These are phyloP conservation scores for Epithele typhae DNA, from an alignment of 768 basidiomycete genomes.

Conservation along the genomic window DNA sequence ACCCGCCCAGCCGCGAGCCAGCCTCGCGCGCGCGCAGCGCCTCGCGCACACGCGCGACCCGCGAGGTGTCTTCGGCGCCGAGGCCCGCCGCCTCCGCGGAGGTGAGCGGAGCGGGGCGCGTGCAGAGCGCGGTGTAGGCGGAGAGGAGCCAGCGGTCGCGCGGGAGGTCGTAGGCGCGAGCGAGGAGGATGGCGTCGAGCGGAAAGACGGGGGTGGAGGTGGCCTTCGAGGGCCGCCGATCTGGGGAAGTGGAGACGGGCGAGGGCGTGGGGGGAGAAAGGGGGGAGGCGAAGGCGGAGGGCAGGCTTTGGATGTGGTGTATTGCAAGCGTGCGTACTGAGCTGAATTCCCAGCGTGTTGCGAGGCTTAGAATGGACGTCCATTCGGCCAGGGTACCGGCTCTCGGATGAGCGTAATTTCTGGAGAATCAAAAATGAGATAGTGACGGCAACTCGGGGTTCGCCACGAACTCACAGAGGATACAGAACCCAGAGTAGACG, in stretches of 20 bases:
- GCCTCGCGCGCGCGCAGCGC: conserved; percentile 7
- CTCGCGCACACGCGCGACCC: conserved; percentile 37
- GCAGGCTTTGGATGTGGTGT: conserved; percentile 29
- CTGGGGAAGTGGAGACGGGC: no score
- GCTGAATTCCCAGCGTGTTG: conserved; percentile 38
- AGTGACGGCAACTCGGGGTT: neutral
- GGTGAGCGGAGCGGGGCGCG: conserved; percentile 31
- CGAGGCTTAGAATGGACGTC: conserved; percentile 36
- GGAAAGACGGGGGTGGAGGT: conserved; percentile 27
- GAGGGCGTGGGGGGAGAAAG: no score
- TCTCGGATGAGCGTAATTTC: conserved; percentile 49
- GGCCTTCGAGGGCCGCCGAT: no score
- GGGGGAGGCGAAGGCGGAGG: no score
- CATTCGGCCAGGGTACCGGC: conserved; percentile 38
- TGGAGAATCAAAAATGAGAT: conserved; percentile 19
- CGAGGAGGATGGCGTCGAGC: conserved; percentile 35
- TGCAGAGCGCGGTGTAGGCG: conserved; percentile 32
- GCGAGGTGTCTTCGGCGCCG: conserved; percentile 34
- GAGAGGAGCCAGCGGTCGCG: conserved; percentile 32
- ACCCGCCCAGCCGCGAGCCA: conserved; percentile 9
- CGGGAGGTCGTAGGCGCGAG: conserved; percentile 30
- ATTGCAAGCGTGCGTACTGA: conserved; percentile 36
- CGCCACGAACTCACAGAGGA: conserved; percentile 40
- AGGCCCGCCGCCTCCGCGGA: conserved; percentile 39
- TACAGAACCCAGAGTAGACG: conserved; percentile 62